A percentile compares a stretch with the other conserved stretches of the same genome.
Conservation (phyloP, 1,284 basidiomycete genomes). For the Phlebopus sp. region DNA sequence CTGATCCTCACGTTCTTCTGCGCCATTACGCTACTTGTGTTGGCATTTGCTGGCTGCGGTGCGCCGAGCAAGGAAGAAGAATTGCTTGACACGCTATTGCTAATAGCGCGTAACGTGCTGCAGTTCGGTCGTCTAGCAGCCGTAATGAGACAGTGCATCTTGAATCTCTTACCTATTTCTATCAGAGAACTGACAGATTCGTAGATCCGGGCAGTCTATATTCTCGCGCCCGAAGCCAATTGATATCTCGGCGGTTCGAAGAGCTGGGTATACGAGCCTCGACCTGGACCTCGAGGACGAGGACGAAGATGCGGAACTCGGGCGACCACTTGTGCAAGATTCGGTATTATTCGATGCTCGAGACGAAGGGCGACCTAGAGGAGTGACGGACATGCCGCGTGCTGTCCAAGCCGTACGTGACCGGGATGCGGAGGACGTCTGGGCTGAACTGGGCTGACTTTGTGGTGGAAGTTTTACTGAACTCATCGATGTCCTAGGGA, state of each 20-base stretch:
- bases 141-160: constrained; percentile 83
- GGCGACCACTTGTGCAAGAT: constrained; percentile 52
- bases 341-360: constrained; percentile 56
- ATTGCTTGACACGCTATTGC: constrained; percentile 83
- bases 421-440: constrained; percentile 64
- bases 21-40: constrained; percentile 79
- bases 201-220: constrained; percentile 90
- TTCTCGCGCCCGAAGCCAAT: constrained; percentile 91
- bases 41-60: constrained; percentile 80
- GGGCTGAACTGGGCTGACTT: constrained; percentile 65
- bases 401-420: constrained; percentile 52
- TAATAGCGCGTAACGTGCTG: constrained; percentile 86
- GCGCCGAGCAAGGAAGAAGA: constrained; percentile 84
- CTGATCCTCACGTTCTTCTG: constrained; percentile 85
- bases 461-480: not conserved
- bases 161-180: constrained; percentile 6
- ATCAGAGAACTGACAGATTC: constrained; percentile 11
- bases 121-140: constrained; percentile 88
- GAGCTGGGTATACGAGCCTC: constrained; percentile 60
- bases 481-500: not conserved
- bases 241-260: constrained; percentile 74
- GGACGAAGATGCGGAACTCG: constrained; percentile 55
- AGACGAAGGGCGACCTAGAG: constrained; percentile 34
- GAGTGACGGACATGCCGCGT: constrained; percentile 52
- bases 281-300: constrained; percentile 74